Base-by-base conservation (phyloP, 306 rosid species). In the Cyamopsis tetragonoloba region DNA sequence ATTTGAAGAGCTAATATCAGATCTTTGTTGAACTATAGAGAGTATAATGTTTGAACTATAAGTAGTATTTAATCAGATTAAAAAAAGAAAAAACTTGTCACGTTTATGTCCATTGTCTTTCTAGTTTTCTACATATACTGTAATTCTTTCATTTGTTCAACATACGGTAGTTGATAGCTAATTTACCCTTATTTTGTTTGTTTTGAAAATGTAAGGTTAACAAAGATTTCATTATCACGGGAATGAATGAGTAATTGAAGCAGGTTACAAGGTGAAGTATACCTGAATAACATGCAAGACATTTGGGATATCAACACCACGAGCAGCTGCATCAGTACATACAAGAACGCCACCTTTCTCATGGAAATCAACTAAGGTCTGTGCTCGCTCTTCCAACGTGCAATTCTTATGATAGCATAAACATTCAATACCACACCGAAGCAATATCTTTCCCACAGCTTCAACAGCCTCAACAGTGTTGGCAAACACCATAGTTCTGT, bases 241-340 rank as follows among this genome's bases (percentile, higher is more conserved):
- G 55, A 58, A 2, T 44, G 12, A 58, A 71, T 27, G 9, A 58
- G 27, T 27, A 39, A 68, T 11, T 41, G 59, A 76, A 41, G 31
- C 44, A 61, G 12, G 51, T 48, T 37, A 26, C 66, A 63, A 55
- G 76, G 54, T 63, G 46, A 68, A 43, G 74, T 74, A 31, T 56
- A 90, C 97, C 97, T 90, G 97, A 78, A 93, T 85, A 77, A 93
- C 90, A 72, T 93, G 99, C 13, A 85, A 83, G 71, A 93, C 86
- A 50, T 90, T 86, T 53, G 97, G 84, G 77, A 93, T 89, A 79
- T 93, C 96, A 73, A 90, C 87, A 38, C 99, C 97, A 62, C 96
- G 91, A 18, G 99, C 91, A 53, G 95, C 99, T 59, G 99, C 96
- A 82, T 90, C 99, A 28, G 99, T 93, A 69, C 97, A 93, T 54